Evolutionary conservation across 345 rosid species (phyloP).

Genomic region (Eucalyptus marginata): DNA sequence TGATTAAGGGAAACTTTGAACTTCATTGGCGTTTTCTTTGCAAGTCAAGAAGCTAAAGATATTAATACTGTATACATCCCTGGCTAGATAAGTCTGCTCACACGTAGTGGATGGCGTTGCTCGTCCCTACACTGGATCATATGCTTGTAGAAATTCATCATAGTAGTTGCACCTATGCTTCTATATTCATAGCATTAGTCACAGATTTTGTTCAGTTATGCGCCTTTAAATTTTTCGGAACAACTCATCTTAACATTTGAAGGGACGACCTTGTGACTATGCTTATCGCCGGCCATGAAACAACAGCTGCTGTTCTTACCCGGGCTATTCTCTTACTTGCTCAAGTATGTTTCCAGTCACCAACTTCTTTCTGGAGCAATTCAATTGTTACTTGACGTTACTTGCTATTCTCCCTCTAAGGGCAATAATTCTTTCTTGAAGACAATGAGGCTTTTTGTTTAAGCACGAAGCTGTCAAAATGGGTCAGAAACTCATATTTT

Average conservation of each 20-base stretch:
- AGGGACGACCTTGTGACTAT: slow-evolving; percentile 89
- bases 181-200: background rate
- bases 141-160: background rate
- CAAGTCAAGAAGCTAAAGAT: background rate
- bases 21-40: too few species aligned
- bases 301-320: slow-evolving; percentile 91
- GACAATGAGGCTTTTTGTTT: too few species aligned
- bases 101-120: background rate
- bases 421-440: background rate
- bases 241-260: slow-evolving; percentile 28
- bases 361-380: background rate
- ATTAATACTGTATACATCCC: background rate
- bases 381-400: background rate
- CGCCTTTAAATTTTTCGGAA: background rate
- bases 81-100: background rate
- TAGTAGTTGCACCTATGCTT: background rate
- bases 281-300: slow-evolving; percentile 95
- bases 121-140: background rate
- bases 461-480: too few species aligned
- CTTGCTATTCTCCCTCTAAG: background rate
- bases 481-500: too few species aligned
- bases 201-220: background rate
- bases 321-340: slow-evolving; percentile 88
- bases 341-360: slow-evolving; percentile 34
- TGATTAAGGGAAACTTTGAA: too few species aligned